Base-by-base conservation (phyloP, 371 early-diverging fungal species). In the Neoconidiobolus thromboides region DNA sequence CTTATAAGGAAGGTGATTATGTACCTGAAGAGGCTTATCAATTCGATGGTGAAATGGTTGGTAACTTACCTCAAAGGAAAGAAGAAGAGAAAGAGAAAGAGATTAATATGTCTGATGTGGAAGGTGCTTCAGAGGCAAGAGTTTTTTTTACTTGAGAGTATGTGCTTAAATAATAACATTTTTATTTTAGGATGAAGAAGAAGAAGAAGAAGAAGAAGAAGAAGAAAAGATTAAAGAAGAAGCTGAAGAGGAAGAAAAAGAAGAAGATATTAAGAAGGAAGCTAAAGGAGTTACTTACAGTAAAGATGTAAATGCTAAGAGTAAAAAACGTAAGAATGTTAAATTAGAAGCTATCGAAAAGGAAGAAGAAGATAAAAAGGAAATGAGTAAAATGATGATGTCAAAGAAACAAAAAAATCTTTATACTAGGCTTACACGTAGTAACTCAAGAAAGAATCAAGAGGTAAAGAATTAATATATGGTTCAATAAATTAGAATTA, bases 331-430 rank as follows among this genome's bases (percentile, higher is more conserved):
- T 26, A 71, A 68, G 63, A 74, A 75, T 67, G 71, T 68, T 51
- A 50, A 43, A 3, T 61, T 61, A 10, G 59, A 63, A 2, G 46
- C 62, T 4, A 53, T 61, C 48, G 42, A 86, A 63, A 66, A 71
- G n/a, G 89, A 87, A 65, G 87, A 83, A 58, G 82, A 78, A 59
- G 94, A 96, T 66, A 72, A 69, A 47, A 81, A 88, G 75, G 85
- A 85, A 67, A 76, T 96, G 73, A 83, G 87, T 55, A 86, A 81
- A 61, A 85, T 86, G 48, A 89, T 96, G 91, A 91, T 96, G 89
- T 77, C 80, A 62, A 89, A 87, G 75, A 91, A 89, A 76, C 86
- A 94, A 64, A 76, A 81, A 68, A 83, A 84, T 67, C 69, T 91
- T 63, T 91, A 91, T 73, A 75, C 26, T 26, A 76, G 63, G 77